Conservation (phyloP, 352 stramenopile genomes). For the Globisporangium cystogenes region DNA sequence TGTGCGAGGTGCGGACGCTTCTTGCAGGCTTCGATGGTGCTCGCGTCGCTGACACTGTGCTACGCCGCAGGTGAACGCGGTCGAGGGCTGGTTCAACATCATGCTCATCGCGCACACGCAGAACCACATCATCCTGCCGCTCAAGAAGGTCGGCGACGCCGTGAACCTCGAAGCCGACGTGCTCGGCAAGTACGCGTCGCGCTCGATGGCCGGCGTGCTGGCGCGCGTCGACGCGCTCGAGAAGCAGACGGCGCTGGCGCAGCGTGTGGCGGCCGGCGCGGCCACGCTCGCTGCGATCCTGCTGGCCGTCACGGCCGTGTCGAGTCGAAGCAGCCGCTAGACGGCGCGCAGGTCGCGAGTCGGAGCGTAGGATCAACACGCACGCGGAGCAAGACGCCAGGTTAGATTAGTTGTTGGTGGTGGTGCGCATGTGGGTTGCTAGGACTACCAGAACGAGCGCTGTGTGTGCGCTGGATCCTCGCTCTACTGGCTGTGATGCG, state of each 20-base stretch:
- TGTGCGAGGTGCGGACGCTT: constrained; percentile 72
- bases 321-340: constrained; percentile 9
- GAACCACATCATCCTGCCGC: constrained; percentile 94
- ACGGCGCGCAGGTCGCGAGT: background rate
- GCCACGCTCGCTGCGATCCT: constrained; percentile 20
- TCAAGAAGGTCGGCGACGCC: constrained; percentile 82
- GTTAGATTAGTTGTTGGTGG: background rate
- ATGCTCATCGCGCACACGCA: constrained; percentile 99
- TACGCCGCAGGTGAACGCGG: constrained; percentile 30
- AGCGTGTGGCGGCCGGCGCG: constrained; percentile 26
- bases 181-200: constrained; percentile 89
- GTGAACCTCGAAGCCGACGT: constrained; percentile 93
- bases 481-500: background rate
- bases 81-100: constrained; percentile 94
- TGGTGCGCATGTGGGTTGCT: too few species aligned
- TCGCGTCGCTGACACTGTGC: constrained; percentile 10
- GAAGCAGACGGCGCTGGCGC: constrained; percentile 31
- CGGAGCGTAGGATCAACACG: background rate
- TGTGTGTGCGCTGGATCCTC: too few species aligned
- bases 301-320: constrained; percentile 20
- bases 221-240: constrained; percentile 61
- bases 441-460: too few species aligned
- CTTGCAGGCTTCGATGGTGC: too few species aligned
- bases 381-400: background rate
- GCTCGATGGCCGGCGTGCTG: constrained; percentile 57